Evolutionary conservation across 2,329 filamentous ascomycete genomes (phyloP).

Genomic region (Curvularia verruculosa): DNA sequence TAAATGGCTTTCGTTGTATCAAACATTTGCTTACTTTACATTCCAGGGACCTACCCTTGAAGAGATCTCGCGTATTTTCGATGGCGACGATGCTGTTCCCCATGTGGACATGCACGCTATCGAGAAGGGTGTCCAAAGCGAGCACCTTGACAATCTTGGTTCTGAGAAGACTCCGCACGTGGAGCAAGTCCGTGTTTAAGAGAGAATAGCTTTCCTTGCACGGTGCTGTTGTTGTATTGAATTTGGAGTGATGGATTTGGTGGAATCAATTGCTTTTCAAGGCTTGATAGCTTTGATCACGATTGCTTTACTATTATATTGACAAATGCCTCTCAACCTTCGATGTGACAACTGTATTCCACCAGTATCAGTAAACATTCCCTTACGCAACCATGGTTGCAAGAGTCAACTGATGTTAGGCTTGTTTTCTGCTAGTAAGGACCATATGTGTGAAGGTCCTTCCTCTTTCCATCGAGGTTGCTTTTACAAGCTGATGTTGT

Average conservation of each 20-base stretch:
- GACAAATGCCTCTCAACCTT: not conserved
- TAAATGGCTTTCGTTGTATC: not conserved
- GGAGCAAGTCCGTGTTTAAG: slow-evolving; percentile 19
- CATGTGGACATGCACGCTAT: slow-evolving; percentile 32
- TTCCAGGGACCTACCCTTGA: slow-evolving; percentile 68
- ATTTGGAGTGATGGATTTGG: not conserved
- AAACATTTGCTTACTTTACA: not conserved
- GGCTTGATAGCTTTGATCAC: slow-evolving; percentile 1
- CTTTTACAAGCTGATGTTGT: not conserved
- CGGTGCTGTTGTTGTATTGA: not conserved
- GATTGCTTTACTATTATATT: not conserved
- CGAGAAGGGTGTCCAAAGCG: slow-evolving; percentile 26
- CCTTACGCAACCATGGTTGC: no score
- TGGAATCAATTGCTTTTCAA: not conserved
- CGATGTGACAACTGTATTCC: not conserved
- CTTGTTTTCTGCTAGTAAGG: no score
- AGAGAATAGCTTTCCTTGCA: not conserved
- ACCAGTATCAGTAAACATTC: no score
- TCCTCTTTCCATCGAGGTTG: not conserved
- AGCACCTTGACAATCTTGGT: slow-evolving; percentile 19
- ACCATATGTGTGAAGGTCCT: no score
- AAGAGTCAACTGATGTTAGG: no score
- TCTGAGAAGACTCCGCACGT: slow-evolving; percentile 26
- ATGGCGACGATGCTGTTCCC: slow-evolving; percentile 62
- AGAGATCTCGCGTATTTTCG: slow-evolving; percentile 72